phyloP scores from a whole-genome alignment of 2,329 filamentous ascomycete species.

The Penicillium sp. region DNA sequence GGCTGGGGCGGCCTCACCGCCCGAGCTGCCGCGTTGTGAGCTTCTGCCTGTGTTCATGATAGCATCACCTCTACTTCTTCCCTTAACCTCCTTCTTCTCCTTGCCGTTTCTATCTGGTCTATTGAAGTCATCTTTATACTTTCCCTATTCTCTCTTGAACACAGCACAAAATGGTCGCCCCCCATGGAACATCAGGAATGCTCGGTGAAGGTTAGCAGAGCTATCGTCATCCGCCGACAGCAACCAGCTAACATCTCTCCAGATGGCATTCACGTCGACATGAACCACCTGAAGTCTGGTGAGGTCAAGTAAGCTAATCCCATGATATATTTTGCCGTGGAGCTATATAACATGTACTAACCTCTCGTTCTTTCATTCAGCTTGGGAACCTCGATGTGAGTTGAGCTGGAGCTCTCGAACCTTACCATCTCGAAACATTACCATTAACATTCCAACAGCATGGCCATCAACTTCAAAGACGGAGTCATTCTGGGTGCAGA shows the following conservation, averaged over 20 bases:
- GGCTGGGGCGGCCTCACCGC: constrained; percentile 21
- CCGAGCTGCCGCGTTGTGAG: constrained; percentile 30
- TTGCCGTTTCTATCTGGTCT: constrained; percentile 1
- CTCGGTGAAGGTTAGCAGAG: constrained; percentile 44
- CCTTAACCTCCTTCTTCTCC: constrained; percentile 8
- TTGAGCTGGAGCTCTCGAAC: constrained; percentile 19
- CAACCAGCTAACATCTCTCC: constrained; percentile 21
- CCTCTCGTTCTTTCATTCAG: constrained; percentile 46
- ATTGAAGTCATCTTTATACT: constrained; percentile 1
- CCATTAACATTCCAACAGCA: constrained; percentile 55
- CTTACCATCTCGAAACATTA: constrained; percentile 15
- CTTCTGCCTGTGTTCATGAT: constrained; percentile 28
- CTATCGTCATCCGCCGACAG: constrained; percentile 18
- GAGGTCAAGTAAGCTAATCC: constrained; percentile 82
- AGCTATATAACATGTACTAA: constrained; percentile 31
- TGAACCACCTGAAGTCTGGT: constrained; percentile 97
- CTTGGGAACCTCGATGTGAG: constrained; percentile 95
- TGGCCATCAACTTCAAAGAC: constrained; percentile 99
- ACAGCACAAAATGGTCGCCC: constrained; percentile 39
- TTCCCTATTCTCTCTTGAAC: not conserved
- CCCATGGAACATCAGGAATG: constrained; percentile 42
- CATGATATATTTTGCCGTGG: not conserved
- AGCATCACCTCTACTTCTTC: constrained; percentile 16
- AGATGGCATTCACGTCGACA: constrained; percentile 99
- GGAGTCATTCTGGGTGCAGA: constrained; percentile 96